A percentile compares a stretch with the other conserved stretches of the same genome.
Evolutionary conservation across 2,329 filamentous ascomycete species (phyloP).

Genomic region (Aspergillus sp.): DNA sequence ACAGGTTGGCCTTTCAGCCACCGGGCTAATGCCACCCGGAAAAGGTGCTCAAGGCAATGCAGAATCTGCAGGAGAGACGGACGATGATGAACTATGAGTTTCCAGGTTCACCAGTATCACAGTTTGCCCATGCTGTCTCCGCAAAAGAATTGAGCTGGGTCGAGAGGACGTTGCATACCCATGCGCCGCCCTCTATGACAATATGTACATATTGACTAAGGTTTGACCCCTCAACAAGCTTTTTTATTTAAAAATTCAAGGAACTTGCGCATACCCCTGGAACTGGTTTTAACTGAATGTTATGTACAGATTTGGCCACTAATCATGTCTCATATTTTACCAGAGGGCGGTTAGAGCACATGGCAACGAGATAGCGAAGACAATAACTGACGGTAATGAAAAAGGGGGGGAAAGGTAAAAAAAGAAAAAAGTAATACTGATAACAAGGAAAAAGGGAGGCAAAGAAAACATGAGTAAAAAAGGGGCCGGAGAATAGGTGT

Average conservation of each 20-base stretch:
- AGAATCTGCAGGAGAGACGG: slow-evolving; percentile 36
- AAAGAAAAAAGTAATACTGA: slow-evolving; percentile 20
- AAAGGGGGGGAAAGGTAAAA: slow-evolving; percentile 5
- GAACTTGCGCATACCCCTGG: slow-evolving; percentile 12
- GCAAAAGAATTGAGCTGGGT: neutral
- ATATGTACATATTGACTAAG: too few relatives aligned
- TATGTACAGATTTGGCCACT: slow-evolving; percentile 38
- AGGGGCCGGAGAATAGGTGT: slow-evolving; percentile 26
- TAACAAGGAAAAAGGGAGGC: slow-evolving; percentile 15
- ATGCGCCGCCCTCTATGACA: too few relatives aligned
- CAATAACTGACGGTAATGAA: neutral
- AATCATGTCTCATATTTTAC: slow-evolving; percentile 24
- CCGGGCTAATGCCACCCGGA: slow-evolving; percentile 17
- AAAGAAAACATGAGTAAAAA: slow-evolving; percentile 1
- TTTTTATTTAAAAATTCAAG: neutral
- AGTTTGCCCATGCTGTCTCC: too few relatives aligned
- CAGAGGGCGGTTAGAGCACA: slow-evolving; percentile 22
- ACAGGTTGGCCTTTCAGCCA: slow-evolving; percentile 44
- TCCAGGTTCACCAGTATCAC: neutral
- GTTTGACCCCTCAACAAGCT: neutral
- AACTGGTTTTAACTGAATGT: slow-evolving; percentile 30
- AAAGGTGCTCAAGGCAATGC: slow-evolving; percentile 7
- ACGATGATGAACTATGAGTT: slow-evolving; percentile 43
- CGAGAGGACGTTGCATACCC: too few relatives aligned
- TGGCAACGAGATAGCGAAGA: slow-evolving; percentile 23